These are phyloP conservation scores for Malassezia psittaci DNA, from an alignment of 1,284 basidiomycete genomes.

Conservation along the genomic window DNA sequence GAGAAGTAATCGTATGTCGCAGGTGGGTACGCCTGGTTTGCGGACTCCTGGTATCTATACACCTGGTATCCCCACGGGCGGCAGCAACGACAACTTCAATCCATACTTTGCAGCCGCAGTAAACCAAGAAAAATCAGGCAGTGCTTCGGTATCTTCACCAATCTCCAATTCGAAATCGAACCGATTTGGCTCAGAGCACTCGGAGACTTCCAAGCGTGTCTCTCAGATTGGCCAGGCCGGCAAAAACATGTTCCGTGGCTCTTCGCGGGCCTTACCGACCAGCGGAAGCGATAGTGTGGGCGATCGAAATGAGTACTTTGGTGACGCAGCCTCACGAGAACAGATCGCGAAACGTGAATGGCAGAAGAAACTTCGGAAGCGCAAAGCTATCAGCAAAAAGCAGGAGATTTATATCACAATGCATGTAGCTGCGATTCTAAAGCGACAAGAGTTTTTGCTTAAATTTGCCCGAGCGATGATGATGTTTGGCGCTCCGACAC, in stretches of 20 bases:
- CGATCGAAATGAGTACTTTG: conserved; percentile 4
- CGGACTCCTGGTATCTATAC: background rate
- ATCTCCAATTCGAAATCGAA: background rate
- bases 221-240: background rate
- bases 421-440: conserved; percentile 74
- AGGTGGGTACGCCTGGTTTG: background rate
- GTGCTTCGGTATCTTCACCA: background rate
- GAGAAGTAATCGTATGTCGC: background rate
- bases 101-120: conserved; percentile 3
- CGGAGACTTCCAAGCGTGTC: background rate
- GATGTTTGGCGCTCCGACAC: conserved; percentile 89
- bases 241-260: background rate
- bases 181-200: background rate
- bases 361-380: conserved; percentile 41
- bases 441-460: conserved; percentile 77
- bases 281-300: background rate
- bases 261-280: background rate
- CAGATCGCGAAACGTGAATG: conserved; percentile 30
- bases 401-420: conserved; percentile 59
- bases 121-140: background rate
- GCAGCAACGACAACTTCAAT: background rate
- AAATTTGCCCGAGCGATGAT: conserved; percentile 81
- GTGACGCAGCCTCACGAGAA: conserved; percentile 10
- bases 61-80: background rate
- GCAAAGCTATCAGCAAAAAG: conserved; percentile 27